Evolutionary conservation across 208 protist species (phyloP), one percentile per base, ranked within the genome.

Genomic region (Acanthamoeba culbertsoni): DNA sequence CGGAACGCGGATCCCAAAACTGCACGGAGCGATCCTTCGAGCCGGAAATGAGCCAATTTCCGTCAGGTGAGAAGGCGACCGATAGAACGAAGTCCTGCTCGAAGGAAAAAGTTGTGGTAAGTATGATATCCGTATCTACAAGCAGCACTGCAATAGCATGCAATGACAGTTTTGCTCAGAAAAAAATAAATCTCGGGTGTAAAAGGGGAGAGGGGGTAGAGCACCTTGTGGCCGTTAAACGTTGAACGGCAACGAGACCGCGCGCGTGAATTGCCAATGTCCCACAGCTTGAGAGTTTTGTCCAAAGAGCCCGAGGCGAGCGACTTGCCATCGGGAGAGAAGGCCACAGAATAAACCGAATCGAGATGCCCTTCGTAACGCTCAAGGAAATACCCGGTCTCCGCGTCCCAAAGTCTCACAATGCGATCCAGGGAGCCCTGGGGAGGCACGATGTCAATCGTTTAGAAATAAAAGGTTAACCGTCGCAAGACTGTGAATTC

Each of bases 1-100:
- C 94, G 37, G 57, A 65, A n/a, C 92, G 65, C 35, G 94, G 94
- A 93, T 97, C 96, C 96, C 96, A 97, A 71, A 97, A 96, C 92
- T 96, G 96, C 20, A 97, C 93, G 2, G 96, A 96, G 31, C 95
- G 92, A 82, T 97, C 96, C 92, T 96, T 95, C 14, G 79, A 92
- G 28, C 96, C 96, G 46, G 84, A 95, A 33, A 96, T 93, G 16
- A 97, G 37, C 94, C 92, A 95, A 31, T 89, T 90, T n/a, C 96
- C 96, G 91, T 96, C 86, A 42, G 95, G 95, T 12, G 91, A 90
- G 51, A 96, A 96, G 26, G 91, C 86, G 6, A 95, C 93, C 1
- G 95, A 94, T 23, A 96, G 94, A 46, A 96, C 94, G 57, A 95
- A 95, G 93, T 95, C 94, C 79, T 89, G 20, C 45, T 62, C 12